Evolutionary conservation across 208 protist species (phyloP).

Genomic region (Trypanosoma avium): DNA sequence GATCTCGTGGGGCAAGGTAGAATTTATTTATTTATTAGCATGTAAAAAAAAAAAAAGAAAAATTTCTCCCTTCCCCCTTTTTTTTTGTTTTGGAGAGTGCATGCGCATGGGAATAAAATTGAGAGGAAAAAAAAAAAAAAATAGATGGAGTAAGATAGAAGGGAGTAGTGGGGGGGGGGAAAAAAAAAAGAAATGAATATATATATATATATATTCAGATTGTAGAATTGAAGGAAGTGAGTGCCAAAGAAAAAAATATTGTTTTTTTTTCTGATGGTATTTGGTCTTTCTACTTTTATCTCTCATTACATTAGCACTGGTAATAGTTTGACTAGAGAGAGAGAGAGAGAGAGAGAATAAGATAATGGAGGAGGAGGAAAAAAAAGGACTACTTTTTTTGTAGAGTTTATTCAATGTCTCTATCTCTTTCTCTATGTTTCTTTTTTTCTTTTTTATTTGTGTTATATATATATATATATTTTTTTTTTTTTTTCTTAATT

Average conservation of each 20-base stretch:
- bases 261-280: too few species aligned
- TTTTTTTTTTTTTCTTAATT: constrained; percentile 18
- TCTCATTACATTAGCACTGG: too few species aligned
- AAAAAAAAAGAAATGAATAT: neutral
- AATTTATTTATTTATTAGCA: neutral
- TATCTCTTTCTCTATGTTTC: constrained; percentile 28
- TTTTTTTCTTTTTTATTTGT: constrained; percentile 15
- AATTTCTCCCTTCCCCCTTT: too few species aligned
- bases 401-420: constrained; percentile 17
- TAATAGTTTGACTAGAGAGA: too few species aligned
- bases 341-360: neutral
- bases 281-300: too few species aligned
- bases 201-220: too few species aligned
- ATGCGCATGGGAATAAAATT: constrained; percentile 2
- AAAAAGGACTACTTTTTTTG: too few species aligned
- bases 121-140: neutral
- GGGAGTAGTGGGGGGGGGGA: neutral
- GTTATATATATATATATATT: neutral
- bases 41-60: too few species aligned
- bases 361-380: neutral
- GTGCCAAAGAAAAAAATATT: too few species aligned
- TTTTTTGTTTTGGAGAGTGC: neutral
- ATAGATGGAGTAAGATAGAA: neutral
- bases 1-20: constrained; percentile 29
- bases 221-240: too few species aligned